These are phyloP conservation scores for Aspergillus pseudoglaucus DNA, from an alignment of 2,329 filamentous ascomycete species.

Conservation along the genomic window DNA sequence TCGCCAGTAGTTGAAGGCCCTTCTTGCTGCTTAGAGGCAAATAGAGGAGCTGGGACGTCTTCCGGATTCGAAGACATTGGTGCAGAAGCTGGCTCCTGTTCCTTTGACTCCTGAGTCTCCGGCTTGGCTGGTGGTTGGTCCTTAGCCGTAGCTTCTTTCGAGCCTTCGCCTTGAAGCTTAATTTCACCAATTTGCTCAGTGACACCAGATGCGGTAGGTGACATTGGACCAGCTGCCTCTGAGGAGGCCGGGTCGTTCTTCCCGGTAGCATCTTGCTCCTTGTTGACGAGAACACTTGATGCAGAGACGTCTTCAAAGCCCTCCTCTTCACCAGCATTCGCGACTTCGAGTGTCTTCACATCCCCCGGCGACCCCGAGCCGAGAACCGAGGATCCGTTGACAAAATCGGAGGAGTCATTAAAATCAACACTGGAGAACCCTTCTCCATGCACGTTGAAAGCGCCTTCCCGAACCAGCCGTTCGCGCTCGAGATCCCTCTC, in stretches of 20 bases:
- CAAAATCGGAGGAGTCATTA: constrained; percentile 42
- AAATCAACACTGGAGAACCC: constrained; percentile 53
- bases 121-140: not conserved
- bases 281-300: constrained; percentile 65
- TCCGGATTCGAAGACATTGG: constrained; percentile 53
- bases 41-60: constrained; percentile 63
- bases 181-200: constrained; percentile 52
- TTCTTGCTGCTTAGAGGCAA: constrained; percentile 40
- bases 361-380: constrained; percentile 54
- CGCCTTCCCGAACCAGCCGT: constrained; percentile 68
- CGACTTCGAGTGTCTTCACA: constrained; percentile 65
- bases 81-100: constrained; percentile 6
- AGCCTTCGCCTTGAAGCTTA: constrained; percentile 53
- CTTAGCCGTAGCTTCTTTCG: constrained; percentile 19
- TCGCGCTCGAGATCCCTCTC: constrained; percentile 76
- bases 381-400: constrained; percentile 37
- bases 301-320: constrained; percentile 82
- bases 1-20: constrained; percentile 12
- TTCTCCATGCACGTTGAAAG: constrained; percentile 47
- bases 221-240: constrained; percentile 31
- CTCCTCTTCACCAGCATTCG: constrained; percentile 79
- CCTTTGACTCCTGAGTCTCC: constrained; percentile 8
- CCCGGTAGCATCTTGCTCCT: constrained; percentile 59
- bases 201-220: constrained; percentile 49
- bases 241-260: constrained; percentile 45